Evolutionary conservation across 148 eudicot genomes (phyloP).

Genomic region (Beta vulgaris): DNA sequence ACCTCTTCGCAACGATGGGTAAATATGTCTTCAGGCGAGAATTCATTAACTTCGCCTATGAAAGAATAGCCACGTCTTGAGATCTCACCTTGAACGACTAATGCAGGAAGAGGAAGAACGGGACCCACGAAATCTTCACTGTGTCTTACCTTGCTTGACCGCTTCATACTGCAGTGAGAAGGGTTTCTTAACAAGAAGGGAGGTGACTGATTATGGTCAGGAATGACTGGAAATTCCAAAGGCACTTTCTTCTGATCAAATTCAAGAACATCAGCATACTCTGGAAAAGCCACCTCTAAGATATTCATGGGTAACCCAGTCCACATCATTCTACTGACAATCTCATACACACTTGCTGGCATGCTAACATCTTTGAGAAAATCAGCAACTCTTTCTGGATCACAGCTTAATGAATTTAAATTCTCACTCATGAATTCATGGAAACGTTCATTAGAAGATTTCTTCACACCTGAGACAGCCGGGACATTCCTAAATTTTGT

Average conservation of each 20-base stretch:
- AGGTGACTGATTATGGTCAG: conserved; percentile 48
- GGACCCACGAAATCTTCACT: conserved; percentile 59
- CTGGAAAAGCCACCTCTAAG: conserved; percentile 48
- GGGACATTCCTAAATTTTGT: conserved; percentile 24
- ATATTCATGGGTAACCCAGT: conserved; percentile 47
- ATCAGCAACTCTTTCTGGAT: conserved; percentile 35
- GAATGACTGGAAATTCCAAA: conserved; percentile 53
- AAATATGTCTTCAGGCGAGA: conserved; percentile 41
- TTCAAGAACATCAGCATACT: conserved; percentile 35
- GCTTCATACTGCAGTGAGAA: conserved; percentile 47
- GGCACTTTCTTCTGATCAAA: conserved; percentile 32
- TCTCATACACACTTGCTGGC: conserved; percentile 62
- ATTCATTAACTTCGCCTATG: conserved; percentile 28
- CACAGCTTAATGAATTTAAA: conserved; percentile 38
- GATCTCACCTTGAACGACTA: conserved; percentile 43
- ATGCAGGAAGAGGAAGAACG: conserved; percentile 54
- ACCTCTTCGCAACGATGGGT: conserved; percentile 43
- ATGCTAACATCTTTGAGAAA: conserved; percentile 41
- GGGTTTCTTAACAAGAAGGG: conserved; percentile 58
- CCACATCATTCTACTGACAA: conserved; percentile 49
- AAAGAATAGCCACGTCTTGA: conserved; percentile 27
- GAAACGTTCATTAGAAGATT: conserved; percentile 29
- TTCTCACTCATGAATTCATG: conserved; percentile 45
- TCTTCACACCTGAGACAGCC: conserved; percentile 14
- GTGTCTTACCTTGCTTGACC: conserved; percentile 45